These are phyloP conservation scores for Chlorella vulgaris DNA, from an alignment of 139 green algal genomes.

Conservation along the genomic window DNA sequence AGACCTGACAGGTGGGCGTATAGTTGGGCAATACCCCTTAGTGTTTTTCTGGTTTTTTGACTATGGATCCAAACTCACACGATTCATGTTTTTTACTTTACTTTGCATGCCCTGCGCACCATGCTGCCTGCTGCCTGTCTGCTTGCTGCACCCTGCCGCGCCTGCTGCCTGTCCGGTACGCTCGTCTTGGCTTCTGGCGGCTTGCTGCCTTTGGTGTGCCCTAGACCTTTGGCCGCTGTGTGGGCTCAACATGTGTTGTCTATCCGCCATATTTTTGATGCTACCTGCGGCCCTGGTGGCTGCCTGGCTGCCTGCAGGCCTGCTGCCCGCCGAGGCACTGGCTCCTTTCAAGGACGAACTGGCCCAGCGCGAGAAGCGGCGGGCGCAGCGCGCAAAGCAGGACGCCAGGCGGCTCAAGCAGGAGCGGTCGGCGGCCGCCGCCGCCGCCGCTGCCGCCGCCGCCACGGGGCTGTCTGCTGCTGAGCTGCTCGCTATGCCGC, in stretches of 20 bases:
- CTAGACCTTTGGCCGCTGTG: no score
- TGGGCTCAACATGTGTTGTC: no score
- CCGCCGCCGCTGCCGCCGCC: constrained; percentile 5
- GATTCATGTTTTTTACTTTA: neutral
- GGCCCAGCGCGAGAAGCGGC: constrained; percentile 50
- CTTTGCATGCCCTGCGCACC: neutral
- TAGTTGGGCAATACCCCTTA: neutral
- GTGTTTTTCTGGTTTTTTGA: neutral
- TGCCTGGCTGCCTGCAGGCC: constrained; percentile 15
- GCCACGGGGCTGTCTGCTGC: constrained; percentile 35
- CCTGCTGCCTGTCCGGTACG: neutral
- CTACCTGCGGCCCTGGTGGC: no score
- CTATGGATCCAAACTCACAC: no score
- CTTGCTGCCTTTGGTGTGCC: no score
- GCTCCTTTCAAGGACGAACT: constrained; percentile 76
- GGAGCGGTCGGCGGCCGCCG: constrained; percentile 13
- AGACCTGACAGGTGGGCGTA: constrained; percentile 36
- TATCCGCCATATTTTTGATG: no score
- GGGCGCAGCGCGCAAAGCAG: constrained; percentile 43
- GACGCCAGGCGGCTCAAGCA: neutral
- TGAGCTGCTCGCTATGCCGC: constrained; percentile 57
- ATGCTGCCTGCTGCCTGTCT: neutral
- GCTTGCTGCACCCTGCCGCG: neutral
- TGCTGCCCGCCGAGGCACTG: constrained; percentile 66
- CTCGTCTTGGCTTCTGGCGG: no score